Percentiles rank a stretch among this genome's conserved stretches.
Evolutionary conservation across 164 flowering plant genomes (phyloP).

Genomic region (Magnolia sinica): DNA sequence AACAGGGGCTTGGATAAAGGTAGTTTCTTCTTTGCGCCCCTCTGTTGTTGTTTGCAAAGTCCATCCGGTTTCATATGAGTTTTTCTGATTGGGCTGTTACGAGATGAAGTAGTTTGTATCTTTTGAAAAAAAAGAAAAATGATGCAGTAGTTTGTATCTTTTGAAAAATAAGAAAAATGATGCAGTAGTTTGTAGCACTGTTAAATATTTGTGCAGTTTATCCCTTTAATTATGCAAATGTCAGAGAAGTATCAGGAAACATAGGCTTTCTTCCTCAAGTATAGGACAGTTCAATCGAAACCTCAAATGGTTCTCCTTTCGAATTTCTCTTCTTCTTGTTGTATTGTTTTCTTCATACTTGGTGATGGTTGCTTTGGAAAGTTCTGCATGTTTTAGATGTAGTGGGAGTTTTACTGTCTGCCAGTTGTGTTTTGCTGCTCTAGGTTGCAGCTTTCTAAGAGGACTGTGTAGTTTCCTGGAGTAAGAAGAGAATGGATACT

Average conservation of each 20-base stretch:
- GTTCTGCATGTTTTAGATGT: too few relatives aligned
- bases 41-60: neutral
- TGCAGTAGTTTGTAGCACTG: neutral
- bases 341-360: too few relatives aligned
- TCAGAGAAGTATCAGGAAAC: neutral
- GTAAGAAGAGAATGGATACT: too few relatives aligned
- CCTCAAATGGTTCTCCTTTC: too few relatives aligned
- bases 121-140: too few relatives aligned
- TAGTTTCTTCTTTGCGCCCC: neutral
- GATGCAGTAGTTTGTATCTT: neutral
- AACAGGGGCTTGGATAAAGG: conserved; percentile 4
- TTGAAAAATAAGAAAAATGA: neutral
- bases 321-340: too few relatives aligned
- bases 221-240: neutral
- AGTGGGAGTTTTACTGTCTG: too few relatives aligned
- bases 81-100: neutral
- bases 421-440: too few relatives aligned
- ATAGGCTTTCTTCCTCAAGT: neutral
- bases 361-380: too few relatives aligned
- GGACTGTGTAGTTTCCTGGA: too few relatives aligned
- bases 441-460: too few relatives aligned
- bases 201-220: neutral
- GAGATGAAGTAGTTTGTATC: neutral
- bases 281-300: too few relatives aligned
- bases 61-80: neutral